These are phyloP conservation scores for Zygoascus hellenicus DNA, from an alignment of 1,139 yeast genomes.

Conservation along the genomic window DNA sequence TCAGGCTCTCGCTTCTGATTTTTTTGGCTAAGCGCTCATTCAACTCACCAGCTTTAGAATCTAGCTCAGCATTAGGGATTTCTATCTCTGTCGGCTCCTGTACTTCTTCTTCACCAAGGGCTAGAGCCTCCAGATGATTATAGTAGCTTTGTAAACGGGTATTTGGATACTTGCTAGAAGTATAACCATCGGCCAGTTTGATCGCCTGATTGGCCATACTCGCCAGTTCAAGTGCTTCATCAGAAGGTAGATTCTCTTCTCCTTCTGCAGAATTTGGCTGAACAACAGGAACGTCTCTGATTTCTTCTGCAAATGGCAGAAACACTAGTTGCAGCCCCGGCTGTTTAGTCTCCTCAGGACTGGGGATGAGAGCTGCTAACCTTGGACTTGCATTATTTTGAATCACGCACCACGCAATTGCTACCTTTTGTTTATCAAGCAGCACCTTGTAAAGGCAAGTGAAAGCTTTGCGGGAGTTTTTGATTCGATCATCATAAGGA, in stretches of 20 bases:
- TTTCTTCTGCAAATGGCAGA: slow-evolving; percentile 37
- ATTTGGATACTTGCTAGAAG: slow-evolving; percentile 56
- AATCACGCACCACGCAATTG: slow-evolving; percentile 66
- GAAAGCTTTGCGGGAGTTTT: slow-evolving; percentile 63
- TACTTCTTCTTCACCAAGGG: slow-evolving; percentile 54
- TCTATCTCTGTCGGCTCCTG: slow-evolving; percentile 33
- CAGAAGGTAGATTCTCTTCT: slow-evolving; percentile 16
- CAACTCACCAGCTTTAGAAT: slow-evolving; percentile 22
- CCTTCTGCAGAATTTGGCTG: slow-evolving; percentile 17
- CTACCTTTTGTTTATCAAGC: slow-evolving; percentile 46
- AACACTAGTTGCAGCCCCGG: slow-evolving; percentile 36
- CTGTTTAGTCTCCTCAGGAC: slow-evolving; percentile 30
- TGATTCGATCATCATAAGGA: slow-evolving; percentile 50
- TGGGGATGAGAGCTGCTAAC: slow-evolving; percentile 57
- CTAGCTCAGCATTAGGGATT: slow-evolving; percentile 33
- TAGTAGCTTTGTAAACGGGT: slow-evolving; percentile 67
- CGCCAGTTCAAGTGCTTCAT: slow-evolving; percentile 34
- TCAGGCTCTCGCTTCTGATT: neutral
- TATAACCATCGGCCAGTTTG: slow-evolving; percentile 43
- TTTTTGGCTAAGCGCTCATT: slow-evolving; percentile 18
- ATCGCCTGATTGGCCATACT: slow-evolving; percentile 40
- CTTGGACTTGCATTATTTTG: slow-evolving; percentile 52
- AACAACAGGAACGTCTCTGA: slow-evolving; percentile 29
- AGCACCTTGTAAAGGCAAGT: slow-evolving; percentile 63
- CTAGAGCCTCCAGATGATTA: slow-evolving; percentile 56